A percentile compares a stretch with the other conserved stretches of the same genome.
Conservation (phyloP, 768 basidiomycete species). For the Dacryopinax primogenitus region DNA sequence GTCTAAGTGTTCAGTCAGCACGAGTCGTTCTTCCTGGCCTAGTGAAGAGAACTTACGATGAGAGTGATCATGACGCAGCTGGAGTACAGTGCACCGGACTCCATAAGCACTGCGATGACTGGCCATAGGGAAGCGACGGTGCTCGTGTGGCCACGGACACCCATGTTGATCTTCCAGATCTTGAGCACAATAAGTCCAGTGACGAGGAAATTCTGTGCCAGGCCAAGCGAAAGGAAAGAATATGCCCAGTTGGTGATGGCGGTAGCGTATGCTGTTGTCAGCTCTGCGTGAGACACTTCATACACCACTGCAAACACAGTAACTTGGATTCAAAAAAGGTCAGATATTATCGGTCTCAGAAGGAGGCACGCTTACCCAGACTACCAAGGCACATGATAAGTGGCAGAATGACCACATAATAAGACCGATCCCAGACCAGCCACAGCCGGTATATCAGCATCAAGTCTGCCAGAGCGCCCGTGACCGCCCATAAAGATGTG, state of each 20-base stretch:
- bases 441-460: slow-evolving; percentile 4
- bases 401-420: slow-evolving; percentile 1
- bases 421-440: neutral
- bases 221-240: neutral
- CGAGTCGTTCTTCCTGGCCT: no score
- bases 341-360: neutral
- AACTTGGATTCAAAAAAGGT: neutral
- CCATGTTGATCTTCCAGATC: slow-evolving; percentile 7
- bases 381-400: slow-evolving; percentile 2
- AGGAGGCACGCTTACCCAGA: neutral
- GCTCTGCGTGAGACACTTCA: neutral
- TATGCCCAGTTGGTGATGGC: neutral
- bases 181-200: neutral
- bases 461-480: slow-evolving; percentile 2
- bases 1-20: neutral
- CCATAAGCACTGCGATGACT: neutral
- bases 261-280: neutral
- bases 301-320: slow-evolving; percentile 3
- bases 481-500: slow-evolving; percentile 1
- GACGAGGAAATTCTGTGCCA: neutral
- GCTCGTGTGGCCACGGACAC: neutral
- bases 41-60: neutral
- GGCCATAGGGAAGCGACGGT: neutral
- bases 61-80: slow-evolving; percentile 5
- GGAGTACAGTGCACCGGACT: neutral